phyloP scores from a whole-genome alignment of 1,284 basidiomycete genomes.

The Vanrija sp. region DNA sequence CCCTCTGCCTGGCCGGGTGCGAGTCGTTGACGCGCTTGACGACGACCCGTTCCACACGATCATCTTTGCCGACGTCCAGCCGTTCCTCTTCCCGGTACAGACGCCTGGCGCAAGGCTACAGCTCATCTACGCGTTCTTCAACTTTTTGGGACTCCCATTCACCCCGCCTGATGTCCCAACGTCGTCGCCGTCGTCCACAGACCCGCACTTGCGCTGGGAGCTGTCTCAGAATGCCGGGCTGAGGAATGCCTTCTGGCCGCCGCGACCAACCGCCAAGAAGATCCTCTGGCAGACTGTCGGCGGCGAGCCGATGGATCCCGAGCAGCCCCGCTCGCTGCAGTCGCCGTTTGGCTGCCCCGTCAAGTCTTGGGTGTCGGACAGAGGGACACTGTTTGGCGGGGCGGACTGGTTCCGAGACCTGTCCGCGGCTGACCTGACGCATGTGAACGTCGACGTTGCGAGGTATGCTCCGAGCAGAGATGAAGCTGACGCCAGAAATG shows the following conservation, averaged over 20 bases:
- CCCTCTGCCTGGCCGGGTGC: conserved; percentile 59
- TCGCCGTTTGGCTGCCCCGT: conserved; percentile 32
- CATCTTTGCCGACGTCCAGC: conserved; percentile 72
- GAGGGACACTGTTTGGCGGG: conserved; percentile 22
- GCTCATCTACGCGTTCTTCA: conserved; percentile 71
- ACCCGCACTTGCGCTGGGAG: conserved; percentile 45
- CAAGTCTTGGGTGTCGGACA: conserved; percentile 32
- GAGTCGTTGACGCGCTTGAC: conserved; percentile 53
- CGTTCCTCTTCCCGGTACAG: conserved; percentile 62
- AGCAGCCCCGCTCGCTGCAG: conserved; percentile 14
- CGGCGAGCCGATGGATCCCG: conserved; percentile 49
- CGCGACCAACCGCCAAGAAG: background rate
- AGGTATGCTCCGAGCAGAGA: conserved; percentile 19
- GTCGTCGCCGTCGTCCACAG: conserved; percentile 39
- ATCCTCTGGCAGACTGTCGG: conserved; percentile 42
- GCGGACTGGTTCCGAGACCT: conserved; percentile 45
- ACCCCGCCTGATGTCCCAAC: conserved; percentile 48
- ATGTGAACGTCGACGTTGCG: conserved; percentile 33
- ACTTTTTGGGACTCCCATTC: conserved; percentile 65
- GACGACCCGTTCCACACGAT: conserved; percentile 69
- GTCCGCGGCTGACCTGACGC: conserved; percentile 25
- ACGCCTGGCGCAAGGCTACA: conserved; percentile 57
- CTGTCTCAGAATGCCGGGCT: conserved; percentile 17
- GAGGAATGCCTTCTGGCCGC: conserved; percentile 37
- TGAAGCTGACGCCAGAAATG: conserved; percentile 21